A percentile compares a stretch with the other conserved stretches of the same genome.
These are phyloP conservation scores for Salvia sclarea DNA, from an alignment of 305 asterid species.

Conservation along the genomic window DNA sequence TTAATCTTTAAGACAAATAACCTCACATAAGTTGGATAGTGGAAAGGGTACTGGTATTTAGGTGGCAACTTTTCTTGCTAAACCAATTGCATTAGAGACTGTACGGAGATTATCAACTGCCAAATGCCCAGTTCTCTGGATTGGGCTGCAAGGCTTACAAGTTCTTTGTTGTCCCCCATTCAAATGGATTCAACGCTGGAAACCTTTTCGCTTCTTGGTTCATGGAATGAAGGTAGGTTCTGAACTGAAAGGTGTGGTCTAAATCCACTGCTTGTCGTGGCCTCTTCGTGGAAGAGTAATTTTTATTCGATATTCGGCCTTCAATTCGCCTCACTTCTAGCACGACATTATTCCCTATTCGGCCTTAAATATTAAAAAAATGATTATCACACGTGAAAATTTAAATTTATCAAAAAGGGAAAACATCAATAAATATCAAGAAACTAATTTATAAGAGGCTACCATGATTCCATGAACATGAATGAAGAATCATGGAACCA, in stretches of 20 bases:
- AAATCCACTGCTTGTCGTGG: too few species aligned
- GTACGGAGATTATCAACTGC: slow-evolving; percentile 83
- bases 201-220: slow-evolving; percentile 63
- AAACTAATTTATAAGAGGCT: too few species aligned
- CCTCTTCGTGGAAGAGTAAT: too few species aligned
- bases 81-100: slow-evolving; percentile 73
- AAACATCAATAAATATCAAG: too few species aligned
- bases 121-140: slow-evolving; percentile 79
- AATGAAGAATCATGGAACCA: too few species aligned
- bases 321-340: too few species aligned
- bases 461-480: too few species aligned
- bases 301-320: too few species aligned
- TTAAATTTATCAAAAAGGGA: too few species aligned
- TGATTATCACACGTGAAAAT: too few species aligned
- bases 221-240: slow-evolving; percentile 78
- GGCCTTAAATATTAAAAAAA: too few species aligned
- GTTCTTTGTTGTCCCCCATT: slow-evolving; percentile 82
- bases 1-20: slow-evolving; percentile 43
- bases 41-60: slow-evolving; percentile 53
- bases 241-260: slow-evolving; percentile 17
- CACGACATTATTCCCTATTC: too few species aligned
- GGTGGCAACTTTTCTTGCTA: slow-evolving; percentile 65
- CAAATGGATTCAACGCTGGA: slow-evolving; percentile 87
- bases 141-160: slow-evolving; percentile 83
- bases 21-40: slow-evolving; percentile 50